Percentiles rank a stretch among this genome's conserved stretches.
These are phyloP conservation scores for Sporodiniella umbellata DNA, from an alignment of 371 early-diverging fungal species.

Conservation along the genomic window DNA sequence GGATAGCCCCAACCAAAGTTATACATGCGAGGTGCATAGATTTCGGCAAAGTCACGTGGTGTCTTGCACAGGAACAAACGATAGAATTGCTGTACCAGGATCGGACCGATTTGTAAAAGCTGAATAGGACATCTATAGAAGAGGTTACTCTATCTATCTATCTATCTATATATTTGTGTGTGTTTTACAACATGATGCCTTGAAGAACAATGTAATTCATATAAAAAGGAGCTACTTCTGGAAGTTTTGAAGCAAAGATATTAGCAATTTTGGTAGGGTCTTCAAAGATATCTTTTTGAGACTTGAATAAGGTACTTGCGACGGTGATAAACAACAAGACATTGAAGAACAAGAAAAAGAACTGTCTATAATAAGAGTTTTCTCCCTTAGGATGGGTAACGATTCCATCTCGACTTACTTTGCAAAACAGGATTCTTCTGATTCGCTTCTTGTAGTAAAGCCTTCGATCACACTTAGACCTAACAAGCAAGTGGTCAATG, in stretches of 20 bases:
- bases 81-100: constrained; percentile 50
- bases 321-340: constrained; percentile 83
- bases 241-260: constrained; percentile 65
- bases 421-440: constrained; percentile 63
- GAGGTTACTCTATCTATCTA: not conserved
- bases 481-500: constrained; percentile 1
- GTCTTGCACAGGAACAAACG: constrained; percentile 55
- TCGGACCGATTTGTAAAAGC: constrained; percentile 58
- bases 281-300: constrained; percentile 66
- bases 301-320: constrained; percentile 72
- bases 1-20: constrained; percentile 72
- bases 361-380: constrained; percentile 63
- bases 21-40: constrained; percentile 60
- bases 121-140: constrained; percentile 54
- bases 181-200: constrained; percentile 53
- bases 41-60: constrained; percentile 67
- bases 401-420: constrained; percentile 41
- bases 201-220: constrained; percentile 62
- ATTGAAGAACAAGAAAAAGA: constrained; percentile 85
- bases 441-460: constrained; percentile 64
- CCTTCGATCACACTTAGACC: constrained; percentile 57
- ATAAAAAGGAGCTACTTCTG: constrained; percentile 67
- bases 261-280: constrained; percentile 67
- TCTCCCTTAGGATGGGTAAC: no score
- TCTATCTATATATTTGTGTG: no score